Percentiles rank a stretch among this genome's conserved stretches.
Evolutionary conservation across 441 rosid species (phyloP).

Genomic region (Geranium incanum): DNA sequence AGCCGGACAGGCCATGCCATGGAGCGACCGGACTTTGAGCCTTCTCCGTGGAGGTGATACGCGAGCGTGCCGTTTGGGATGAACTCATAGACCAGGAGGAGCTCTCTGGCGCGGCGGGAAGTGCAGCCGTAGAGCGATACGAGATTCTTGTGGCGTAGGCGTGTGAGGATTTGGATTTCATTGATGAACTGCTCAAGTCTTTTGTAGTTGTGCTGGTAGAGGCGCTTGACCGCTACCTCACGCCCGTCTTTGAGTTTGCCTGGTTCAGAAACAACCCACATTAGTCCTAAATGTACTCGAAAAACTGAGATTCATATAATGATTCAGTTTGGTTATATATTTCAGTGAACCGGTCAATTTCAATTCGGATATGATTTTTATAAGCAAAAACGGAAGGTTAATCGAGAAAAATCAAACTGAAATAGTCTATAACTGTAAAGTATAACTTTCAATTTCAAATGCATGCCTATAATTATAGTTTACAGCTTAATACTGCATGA

Average conservation of each 20-base stretch:
- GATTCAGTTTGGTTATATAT: too few relatives aligned
- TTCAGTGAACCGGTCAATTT: too few relatives aligned
- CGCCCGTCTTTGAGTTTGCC: conserved; percentile 47
- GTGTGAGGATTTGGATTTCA: conserved; percentile 61
- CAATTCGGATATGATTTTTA: too few relatives aligned
- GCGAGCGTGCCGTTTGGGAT: conserved; percentile 63
- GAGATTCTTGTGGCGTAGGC: conserved; percentile 58
- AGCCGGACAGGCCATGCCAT: conserved; percentile 41
- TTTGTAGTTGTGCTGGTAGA: conserved; percentile 45
- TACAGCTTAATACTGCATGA: too few relatives aligned
- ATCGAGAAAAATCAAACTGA: too few relatives aligned
- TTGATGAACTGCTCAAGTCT: conserved; percentile 57
- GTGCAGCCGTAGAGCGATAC: conserved; percentile 73
- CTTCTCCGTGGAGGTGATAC: conserved; percentile 40
- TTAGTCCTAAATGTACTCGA: not conserved
- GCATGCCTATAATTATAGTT: too few relatives aligned
- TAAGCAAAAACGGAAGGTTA: too few relatives aligned
- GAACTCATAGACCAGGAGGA: conserved; percentile 33
- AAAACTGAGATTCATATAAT: too few relatives aligned
- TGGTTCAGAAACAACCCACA: too few relatives aligned
- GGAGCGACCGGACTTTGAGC: conserved; percentile 46
- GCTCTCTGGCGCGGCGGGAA: conserved; percentile 39
- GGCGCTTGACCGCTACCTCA: conserved; percentile 72
- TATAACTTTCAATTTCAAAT: too few relatives aligned
- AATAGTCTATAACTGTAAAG: too few relatives aligned